Conservation (phyloP, 164 flowering plant species). For the Chimonanthus salicifolius region DNA sequence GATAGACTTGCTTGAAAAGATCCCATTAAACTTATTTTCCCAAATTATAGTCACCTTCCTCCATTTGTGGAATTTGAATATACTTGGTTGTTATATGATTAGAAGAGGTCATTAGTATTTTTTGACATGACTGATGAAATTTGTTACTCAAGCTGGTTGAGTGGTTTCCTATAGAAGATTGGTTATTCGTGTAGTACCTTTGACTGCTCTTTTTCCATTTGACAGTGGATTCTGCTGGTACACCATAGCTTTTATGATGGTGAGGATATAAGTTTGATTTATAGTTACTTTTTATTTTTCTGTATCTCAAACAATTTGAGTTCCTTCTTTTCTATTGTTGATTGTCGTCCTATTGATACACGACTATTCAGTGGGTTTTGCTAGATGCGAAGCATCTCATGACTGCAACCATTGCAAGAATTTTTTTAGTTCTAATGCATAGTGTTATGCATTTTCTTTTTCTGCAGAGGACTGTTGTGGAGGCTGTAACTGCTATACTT, state of each 20-base stretch:
- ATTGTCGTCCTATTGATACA: background rate
- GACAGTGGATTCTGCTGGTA: background rate
- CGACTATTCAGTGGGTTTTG: background rate
- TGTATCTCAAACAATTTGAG: background rate
- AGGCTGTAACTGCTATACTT: conserved; percentile 78
- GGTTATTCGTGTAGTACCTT: background rate
- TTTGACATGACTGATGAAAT: background rate
- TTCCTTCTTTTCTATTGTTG: background rate
- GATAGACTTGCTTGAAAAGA: background rate
- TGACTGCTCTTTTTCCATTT: background rate
- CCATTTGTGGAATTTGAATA: background rate
- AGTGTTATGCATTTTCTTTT: background rate
- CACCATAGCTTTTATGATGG: background rate
- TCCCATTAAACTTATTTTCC: background rate
- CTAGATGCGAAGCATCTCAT: background rate
- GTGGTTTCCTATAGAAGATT: too few species aligned
- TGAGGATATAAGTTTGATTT: background rate
- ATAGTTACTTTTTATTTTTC: background rate
- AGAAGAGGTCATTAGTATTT: background rate
- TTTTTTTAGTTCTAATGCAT: background rate
- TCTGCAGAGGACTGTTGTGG: conserved; percentile 77
- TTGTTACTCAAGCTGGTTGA: background rate
- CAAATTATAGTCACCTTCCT: background rate
- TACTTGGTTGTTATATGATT: background rate
- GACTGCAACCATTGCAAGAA: background rate